Evolutionary conservation across 176 grass and related monocot genomes (phyloP), one percentile per base, ranked within the genome.

Genomic region (Oryza meridionalis): DNA sequence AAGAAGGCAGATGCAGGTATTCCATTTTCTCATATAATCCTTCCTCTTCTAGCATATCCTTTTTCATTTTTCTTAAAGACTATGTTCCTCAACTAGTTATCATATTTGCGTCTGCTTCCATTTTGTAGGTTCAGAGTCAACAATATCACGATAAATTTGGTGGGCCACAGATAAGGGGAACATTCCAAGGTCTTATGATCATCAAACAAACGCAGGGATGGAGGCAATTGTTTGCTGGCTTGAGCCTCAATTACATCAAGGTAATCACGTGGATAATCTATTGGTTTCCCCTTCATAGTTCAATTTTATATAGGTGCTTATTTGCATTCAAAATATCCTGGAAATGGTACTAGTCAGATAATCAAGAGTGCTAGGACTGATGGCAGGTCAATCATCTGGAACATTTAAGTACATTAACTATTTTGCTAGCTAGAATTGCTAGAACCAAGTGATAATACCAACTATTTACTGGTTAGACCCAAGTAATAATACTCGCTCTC

Each of bases 1-100:
- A 80, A 95, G 96, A 89, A 87, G 96, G 79, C 96, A 98, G 86
- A 95, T 98, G 96, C 96, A 98, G 90, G 96, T 93, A 88, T 65
- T 78, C 73, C 26, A 67, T 72, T 45, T 84, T 44, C 67, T 29
- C 33, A 2, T 76, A 53, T 86, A 21, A 5, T 8, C 38, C 9
- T 16, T 61, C 49, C 8, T 66, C 46, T 27, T 9, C 86, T 44
- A 44, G 38, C 10, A 15, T 33, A 81, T 67, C 63, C 26, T 84
- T 11, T 84, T 11, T 26, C 40, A 3, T 47, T 70, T 51, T 63
- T 59, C 63, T 77, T 42, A 43, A 33, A 29, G 69, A 67, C 35
- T 46, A 35, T 80, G 24, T n/a, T 53, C 11, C 53, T 83, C 26
- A 59, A 76, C 16, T 83, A 21, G 33, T 61, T 68, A 62, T 27